A percentile compares a stretch with the other conserved stretches of the same genome.
Conservation (phyloP, 768 basidiomycete species). For the Rickenella mellea region DNA sequence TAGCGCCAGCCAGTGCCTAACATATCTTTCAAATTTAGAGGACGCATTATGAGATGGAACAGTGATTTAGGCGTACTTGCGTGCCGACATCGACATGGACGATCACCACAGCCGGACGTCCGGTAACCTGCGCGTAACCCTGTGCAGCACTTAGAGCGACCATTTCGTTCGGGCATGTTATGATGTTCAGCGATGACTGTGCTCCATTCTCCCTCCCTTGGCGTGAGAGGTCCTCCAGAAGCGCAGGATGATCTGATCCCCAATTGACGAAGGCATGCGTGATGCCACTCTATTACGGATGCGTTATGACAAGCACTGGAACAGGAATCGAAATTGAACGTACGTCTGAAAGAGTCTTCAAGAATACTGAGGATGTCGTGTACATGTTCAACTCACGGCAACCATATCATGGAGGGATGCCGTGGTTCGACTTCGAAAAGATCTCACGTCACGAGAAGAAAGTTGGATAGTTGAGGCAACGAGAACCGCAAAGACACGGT, state of each 20-base stretch:
- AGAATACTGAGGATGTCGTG: conserved; percentile 54
- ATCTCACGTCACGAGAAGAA: too few species aligned
- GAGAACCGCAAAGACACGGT: too few species aligned
- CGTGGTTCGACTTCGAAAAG: too few species aligned
- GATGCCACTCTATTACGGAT: conserved; percentile 27
- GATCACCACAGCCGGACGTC: conserved; percentile 61
- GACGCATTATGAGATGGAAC: neutral
- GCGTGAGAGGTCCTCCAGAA: conserved; percentile 59
- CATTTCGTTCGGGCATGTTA: conserved; percentile 72
- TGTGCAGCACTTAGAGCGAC: conserved; percentile 67
- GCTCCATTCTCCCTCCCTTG: conserved; percentile 32
- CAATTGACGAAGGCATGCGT: conserved; percentile 69
- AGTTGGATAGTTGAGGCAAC: too few species aligned
- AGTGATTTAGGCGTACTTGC: conserved; percentile 31
- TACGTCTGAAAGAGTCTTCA: conserved; percentile 41
- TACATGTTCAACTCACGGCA: conserved; percentile 22
- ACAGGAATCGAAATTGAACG: neutral
- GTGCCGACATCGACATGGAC: conserved; percentile 70
- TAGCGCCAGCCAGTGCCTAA: conserved; percentile 58
- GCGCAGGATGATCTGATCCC: conserved; percentile 67
- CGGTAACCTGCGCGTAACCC: conserved; percentile 57
- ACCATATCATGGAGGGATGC: neutral
- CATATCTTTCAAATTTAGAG: neutral
- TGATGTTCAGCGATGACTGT: conserved; percentile 35
- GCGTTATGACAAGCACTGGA: neutral